Evolutionary conservation across 2,329 filamentous ascomycete genomes (phyloP), one percentile per base, ranked within the genome.

Genomic region (Fusarium incarnatum): DNA sequence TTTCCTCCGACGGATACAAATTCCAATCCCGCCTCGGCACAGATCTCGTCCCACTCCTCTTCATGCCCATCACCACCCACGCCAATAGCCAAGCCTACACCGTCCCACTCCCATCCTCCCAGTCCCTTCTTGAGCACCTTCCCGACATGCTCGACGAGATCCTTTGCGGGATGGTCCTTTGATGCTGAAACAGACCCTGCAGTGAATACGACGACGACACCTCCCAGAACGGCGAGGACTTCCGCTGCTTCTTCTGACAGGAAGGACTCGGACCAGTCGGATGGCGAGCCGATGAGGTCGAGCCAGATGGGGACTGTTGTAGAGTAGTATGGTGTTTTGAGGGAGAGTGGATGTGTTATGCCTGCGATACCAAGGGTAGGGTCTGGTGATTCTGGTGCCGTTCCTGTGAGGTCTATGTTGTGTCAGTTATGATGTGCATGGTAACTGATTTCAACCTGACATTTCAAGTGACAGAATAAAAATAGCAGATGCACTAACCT

Each of bases 251-350:
- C 89, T 1, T 83, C 78, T 0, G 85, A 84, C 2, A 91, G 83
- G 71, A 91, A 92, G 0, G 86, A 85, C 3, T 77, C 76, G 1
- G 87, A 81, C 89, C 89, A 92, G 37, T 87, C 84, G 5, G 75
- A 57, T 0, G 86, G 82, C 7, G 82, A 79, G 8, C 81, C 73
- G 61, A 90, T 82, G 47, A 90, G 82, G 74, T 92, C 90, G n/a
- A 92, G 82, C 90, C 90, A 92, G 70, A 92, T 82, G 45, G 89
- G 88, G 6, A 92, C 81, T 0, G 82, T 82, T 56, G 88, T 84
- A 25, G 79, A 83, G 81, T 91, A 92, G 81, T 92, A 92, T 16
- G 81, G 73, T 22, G 88, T 92, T 64, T 83, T 82, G 57, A 92
- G 79, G 11, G 79, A 63, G 32, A 89, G 83, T 45, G 79, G 77